Evolutionary conservation across 106 monocot genomes (phyloP), one percentile per base, ranked within the genome.

Genomic region (Triglochin maritima): DNA sequence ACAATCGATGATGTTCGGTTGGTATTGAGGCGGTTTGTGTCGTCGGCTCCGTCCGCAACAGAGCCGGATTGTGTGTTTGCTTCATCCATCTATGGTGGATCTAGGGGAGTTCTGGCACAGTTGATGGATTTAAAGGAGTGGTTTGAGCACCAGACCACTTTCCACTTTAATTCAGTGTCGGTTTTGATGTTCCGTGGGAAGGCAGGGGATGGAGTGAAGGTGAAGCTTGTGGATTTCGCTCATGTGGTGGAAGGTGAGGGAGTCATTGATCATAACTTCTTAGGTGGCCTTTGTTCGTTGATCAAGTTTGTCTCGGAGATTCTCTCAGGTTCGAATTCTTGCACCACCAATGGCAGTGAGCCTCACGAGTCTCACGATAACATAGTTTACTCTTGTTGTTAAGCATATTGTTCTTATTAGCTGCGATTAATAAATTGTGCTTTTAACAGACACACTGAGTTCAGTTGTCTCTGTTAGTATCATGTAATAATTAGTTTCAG

Each of bases 111-210:
- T 9, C 60, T 94, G 48, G 80, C 77, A 6, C 82, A 89, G 67
- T 50, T 94, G 66, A n/a, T 67, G 55, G 82, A 89, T 55, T 74
- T 94, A 9, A 94, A 90, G 74, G 65, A 71, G 5, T 94, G 94
- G 94, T 94, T 94, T 50, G 89, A 87, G 71, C 81, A 83, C 11
- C 94, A 89, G 79, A 89, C 94, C 1, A 42, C 79, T 42, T 94
- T 72, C 74, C 89, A 89, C 47, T 94, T 94, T 80, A 81, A 77
- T 72, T 87, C 89, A 4, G 74, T 72, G 1, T 94, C 94, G 17
- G 70, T 87, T 13, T 67, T 94, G 56, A 46, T 89, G 68, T 50
- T 66, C 5, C 79, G 73, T 15, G 86, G 68, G 45, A 76, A 67
- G 50, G 79, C 6, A 49, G 68, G 15, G 11, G 77, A 43, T 56